Percentiles rank a stretch among this genome's conserved stretches.
Evolutionary conservation across 306 rosid species (phyloP).

Genomic region (Lupinus albus): DNA sequence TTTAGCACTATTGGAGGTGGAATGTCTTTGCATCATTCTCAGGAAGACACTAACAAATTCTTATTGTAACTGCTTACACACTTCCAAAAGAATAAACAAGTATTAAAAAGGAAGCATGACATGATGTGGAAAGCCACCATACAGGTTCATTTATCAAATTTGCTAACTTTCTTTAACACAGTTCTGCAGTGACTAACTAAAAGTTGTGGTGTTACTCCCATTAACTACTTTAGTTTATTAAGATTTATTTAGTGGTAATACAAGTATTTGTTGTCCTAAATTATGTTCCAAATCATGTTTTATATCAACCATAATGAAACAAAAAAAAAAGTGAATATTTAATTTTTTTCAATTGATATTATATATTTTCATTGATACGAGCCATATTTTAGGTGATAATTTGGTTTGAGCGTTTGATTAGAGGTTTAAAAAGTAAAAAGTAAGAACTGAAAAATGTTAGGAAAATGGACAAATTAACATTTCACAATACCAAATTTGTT

Average conservation of each 20-base stretch:
- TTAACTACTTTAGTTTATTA: neutral
- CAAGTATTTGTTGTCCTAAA: too few species aligned
- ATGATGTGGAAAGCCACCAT: slow-evolving; percentile 14
- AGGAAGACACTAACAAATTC: slow-evolving; percentile 27
- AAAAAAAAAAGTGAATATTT: too few species aligned
- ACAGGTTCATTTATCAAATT: slow-evolving; percentile 14
- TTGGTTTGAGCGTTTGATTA: too few species aligned
- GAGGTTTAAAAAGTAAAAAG: too few species aligned
- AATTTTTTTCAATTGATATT: too few species aligned
- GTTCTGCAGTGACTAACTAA: neutral
- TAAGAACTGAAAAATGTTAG: too few species aligned
- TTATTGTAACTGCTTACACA: neutral
- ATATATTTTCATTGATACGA: too few species aligned
- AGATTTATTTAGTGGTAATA: neutral
- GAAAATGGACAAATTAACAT: too few species aligned
- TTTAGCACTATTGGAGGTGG: slow-evolving; percentile 22
- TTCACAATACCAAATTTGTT: slow-evolving; percentile 19
- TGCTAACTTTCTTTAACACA: neutral
- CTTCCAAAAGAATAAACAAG: neutral
- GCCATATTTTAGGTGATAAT: too few species aligned
- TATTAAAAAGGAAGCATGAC: neutral
- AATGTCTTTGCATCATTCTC: slow-evolving; percentile 21
- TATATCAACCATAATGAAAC: too few species aligned
- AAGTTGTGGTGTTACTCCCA: neutral
- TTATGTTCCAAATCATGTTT: too few species aligned